Evolutionary conservation across 2,329 filamentous ascomycete species (phyloP).

Genomic region (Stylonectria norvegica): DNA sequence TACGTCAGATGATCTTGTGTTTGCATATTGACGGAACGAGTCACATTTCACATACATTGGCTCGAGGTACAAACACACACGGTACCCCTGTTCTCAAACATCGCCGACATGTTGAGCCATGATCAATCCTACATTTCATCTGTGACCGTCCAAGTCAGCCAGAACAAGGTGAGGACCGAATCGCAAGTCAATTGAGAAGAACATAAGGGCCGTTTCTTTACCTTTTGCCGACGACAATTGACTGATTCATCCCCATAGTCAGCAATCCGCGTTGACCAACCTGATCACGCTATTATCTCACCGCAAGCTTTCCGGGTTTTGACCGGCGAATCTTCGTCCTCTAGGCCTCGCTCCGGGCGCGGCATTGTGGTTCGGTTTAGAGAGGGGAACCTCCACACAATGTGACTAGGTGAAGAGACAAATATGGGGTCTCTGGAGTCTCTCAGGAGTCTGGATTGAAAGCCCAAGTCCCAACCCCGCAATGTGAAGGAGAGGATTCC

Average conservation of each 20-base stretch:
- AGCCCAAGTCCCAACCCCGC: not conserved
- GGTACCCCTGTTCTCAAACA: conserved; percentile 1
- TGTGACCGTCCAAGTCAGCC: not conserved
- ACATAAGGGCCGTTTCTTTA: no score
- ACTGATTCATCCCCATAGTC: not conserved
- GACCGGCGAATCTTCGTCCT: not conserved
- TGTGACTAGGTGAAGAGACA: no score
- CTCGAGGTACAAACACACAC: conserved; percentile 6
- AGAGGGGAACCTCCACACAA: no score
- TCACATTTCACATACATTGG: conserved; percentile 5
- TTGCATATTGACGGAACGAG: no score
- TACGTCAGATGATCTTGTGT: not conserved
- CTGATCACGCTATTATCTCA: not conserved
- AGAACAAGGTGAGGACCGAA: not conserved
- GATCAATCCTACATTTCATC: conserved; percentile 9
- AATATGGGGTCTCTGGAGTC: no score
- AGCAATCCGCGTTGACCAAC: not conserved
- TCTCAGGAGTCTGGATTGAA: no score
- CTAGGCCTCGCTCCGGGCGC: not conserved
- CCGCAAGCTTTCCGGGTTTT: conserved; percentile 6
- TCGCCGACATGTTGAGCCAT: conserved; percentile 3
- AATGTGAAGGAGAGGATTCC: not conserved
- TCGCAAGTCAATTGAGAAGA: not conserved
- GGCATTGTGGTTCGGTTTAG: conserved; percentile 1
- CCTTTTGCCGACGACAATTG: conserved; percentile 1